Evolutionary conservation across 441 rosid genomes (phyloP), one percentile per base, ranked within the genome.

Genomic region (Populus hybrid): DNA sequence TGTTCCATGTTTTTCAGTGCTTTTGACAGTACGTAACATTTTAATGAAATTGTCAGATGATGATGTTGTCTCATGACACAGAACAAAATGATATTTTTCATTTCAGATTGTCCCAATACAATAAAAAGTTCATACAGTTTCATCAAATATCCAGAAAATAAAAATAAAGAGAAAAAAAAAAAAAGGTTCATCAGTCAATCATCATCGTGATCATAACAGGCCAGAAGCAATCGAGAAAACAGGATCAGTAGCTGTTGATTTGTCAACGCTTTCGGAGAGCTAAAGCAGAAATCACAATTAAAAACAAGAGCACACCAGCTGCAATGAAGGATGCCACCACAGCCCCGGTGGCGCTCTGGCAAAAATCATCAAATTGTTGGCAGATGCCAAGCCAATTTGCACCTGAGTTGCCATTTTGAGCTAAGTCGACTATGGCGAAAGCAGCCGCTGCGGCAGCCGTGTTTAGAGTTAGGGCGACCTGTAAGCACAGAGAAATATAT

Each of bases 331-430:
- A 81, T 1, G 93, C 88, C 73, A 95, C 94, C 85, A 93, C 94
- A 0, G 98, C 92, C 24, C 91, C 92, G 34, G 93, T 93, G 5
- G 78, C 85, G 69, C 77, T 81, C 70, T 83, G 84, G 84, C 97
- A 94, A 75, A 93, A 95, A 36, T 91, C 91, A n/a, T 90, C 97
- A 28, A 89, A 94, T 68, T 93, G 97, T 30, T 87, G 84, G 76
- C 98, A 95, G 46, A 95, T 91, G 0, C 89, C 93, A 1, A 90
- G 86, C 99, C 99, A 95, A 73, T 93, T 95, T 6, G 95, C 79
- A 85, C 70, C 89, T 69, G 79, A 26, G 80, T 95, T 95, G 3
- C 98, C 99, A 11, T 88, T 91, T 81, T 92, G 96, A n/a, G 97
- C 98, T 76, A 95, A 86, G 84, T 92, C 88, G 24, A 86, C 93